Base-by-base conservation (phyloP, 148 eudicot species). In the Nyssa sinensis region DNA sequence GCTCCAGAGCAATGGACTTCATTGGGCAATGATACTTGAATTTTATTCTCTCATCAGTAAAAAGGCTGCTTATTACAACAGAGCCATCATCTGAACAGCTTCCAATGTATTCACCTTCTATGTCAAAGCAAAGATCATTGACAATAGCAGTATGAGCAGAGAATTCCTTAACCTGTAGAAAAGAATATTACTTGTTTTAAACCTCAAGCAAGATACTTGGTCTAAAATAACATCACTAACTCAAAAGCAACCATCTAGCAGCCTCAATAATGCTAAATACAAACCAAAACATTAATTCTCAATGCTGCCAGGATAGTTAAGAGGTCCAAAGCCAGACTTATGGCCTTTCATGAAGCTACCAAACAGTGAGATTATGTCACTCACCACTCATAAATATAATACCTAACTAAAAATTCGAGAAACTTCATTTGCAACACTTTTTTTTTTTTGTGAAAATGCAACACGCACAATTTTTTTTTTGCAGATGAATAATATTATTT, bases 11-110 rank as follows among this genome's bases (percentile, higher is more conserved):
- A 80, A 95, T 89, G 34, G 93, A 87, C 83, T 95, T 95, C 94
- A 95, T 92, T 16, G 98, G 98, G 73, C 97, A 92, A 79, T 92
- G 97, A 83, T 95, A 95, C 74, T 95, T 94, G 88, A 87, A 95
- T 82, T 85, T 86, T 79, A 89, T 77, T 81, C 80, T 90, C 78
- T 92, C 96, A 66, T 92, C 98, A 31, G 91, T 84, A 72, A 95
- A 95, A 68, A 95, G 96, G 73, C 97, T 86, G 80, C 75, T 90
- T 60, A 95, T 92, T 57, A 86, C 92, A 78, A 95, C 88, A 57
- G 96, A 82, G 70, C 98, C 98, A 85, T 95, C 98, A 84, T 95
- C 97, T 49, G 98, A 95, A 79, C 97, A 92, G 85, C 98, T 95
- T 74, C 97, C 98, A 80, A 95, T 80, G 68, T 81, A 95, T 89